Evolutionary conservation across 2,329 filamentous ascomycete species (phyloP), one percentile per base, ranked within the genome.

Genomic region (Ramularia endophylla): DNA sequence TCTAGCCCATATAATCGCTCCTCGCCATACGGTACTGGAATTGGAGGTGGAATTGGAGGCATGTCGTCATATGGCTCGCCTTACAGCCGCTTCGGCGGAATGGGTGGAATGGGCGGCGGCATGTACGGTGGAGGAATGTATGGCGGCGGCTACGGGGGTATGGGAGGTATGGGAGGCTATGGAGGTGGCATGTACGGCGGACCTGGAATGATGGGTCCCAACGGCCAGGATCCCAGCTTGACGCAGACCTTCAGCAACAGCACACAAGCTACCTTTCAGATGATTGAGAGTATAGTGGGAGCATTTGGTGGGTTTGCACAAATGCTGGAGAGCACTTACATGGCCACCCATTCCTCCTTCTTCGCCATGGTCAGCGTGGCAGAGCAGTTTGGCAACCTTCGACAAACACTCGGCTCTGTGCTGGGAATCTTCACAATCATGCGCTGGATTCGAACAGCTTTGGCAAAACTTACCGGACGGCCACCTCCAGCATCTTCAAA

Each of bases 311-410:
- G 94, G 0, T 97, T 98, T 62, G 87, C 94, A 9, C 92, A 98
- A 71, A 98, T 98, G 92, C 75, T 98, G 19, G 92, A 98, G 69
- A 97, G 92, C 71, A 97, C 92, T 8, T 98, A 95, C 59, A 98
- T 98, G 94, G 92, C 94, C 20, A 98, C 92, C 0, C 92, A 98
- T 66, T 95, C 89, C 5, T 95, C 87, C 40, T 98, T 98, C 67
- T 98, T 97, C 59, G 92, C 92, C 41, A 97, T 98, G 89, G 86
- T 98, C 28, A 92, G 90, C 7, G 94, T 98, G 28, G 92, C 92
- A 36, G 94, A 98, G 64, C 92, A 98, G 64, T 94, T 98, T 56
- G 85, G 88, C 45, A 95, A 90, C 57, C 73, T 98, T 36, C 83
- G 88, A 52, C 89, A 94, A 61, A 95, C 90, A 1, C 78, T 98